These are phyloP conservation scores for Apiotrichum gamsii DNA, from an alignment of 1,284 basidiomycete species.

Conservation along the genomic window DNA sequence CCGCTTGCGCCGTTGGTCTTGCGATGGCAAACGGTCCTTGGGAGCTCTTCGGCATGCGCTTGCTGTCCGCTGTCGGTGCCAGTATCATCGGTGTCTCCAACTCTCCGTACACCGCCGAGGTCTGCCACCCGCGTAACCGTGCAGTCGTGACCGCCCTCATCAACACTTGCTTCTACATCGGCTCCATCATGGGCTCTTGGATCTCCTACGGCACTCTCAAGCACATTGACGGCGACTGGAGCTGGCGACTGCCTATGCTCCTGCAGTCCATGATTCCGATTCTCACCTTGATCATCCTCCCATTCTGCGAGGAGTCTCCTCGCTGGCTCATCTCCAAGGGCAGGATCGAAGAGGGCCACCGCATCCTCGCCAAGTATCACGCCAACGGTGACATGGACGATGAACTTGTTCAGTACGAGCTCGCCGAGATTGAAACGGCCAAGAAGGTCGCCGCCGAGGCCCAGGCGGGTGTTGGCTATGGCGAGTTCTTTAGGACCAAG, in stretches of 20 bases:
- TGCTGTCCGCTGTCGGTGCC: slow-evolving; percentile 10
- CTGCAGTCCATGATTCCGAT: slow-evolving; percentile 47
- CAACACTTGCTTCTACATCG: slow-evolving; percentile 12
- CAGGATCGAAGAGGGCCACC: slow-evolving; percentile 48
- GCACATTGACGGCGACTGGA: slow-evolving; percentile 10
- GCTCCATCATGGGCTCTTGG: slow-evolving; percentile 16
- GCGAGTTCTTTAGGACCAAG: slow-evolving; percentile 30
- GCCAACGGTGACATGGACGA: slow-evolving; percentile 27
- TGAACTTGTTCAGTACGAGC: slow-evolving; percentile 39
- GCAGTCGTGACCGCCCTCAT: slow-evolving; percentile 6
- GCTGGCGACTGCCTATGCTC: slow-evolving; percentile 47
- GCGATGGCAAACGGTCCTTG: slow-evolving; percentile 6
- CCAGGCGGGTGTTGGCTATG: slow-evolving; percentile 5
- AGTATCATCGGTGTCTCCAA: slow-evolving; percentile 1
- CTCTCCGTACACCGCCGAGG: slow-evolving; percentile 7
- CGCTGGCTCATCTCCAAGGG: slow-evolving; percentile 22
- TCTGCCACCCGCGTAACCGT: slow-evolving; percentile 14
- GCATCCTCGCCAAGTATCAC: slow-evolving; percentile 87
- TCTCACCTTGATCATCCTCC: slow-evolving; percentile 10
- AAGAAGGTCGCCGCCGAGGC: slow-evolving; percentile 41
- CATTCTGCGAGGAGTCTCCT: slow-evolving; percentile 25
- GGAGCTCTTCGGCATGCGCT: slow-evolving; percentile 10
- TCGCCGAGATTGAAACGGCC: slow-evolving; percentile 42
- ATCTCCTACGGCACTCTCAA: slow-evolving; percentile 10
- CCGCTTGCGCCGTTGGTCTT: slow-evolving; percentile 23